A percentile compares a stretch with the other conserved stretches of the same genome.
Evolutionary conservation across 140 eudicot species (phyloP).

Genomic region (Ambrosia hybrid): DNA sequence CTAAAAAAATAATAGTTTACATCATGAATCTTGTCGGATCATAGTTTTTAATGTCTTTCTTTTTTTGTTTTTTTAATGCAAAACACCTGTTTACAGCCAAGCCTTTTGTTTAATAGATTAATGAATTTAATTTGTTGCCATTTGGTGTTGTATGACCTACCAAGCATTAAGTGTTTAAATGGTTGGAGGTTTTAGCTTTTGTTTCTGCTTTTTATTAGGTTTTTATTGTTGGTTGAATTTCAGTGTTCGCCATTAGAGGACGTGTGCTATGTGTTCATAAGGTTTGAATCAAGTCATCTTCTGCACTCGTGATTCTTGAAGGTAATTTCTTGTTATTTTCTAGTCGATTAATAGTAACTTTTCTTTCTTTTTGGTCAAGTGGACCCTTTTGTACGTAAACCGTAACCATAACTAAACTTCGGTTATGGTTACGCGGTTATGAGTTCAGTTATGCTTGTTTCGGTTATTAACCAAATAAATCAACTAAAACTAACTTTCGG

Average conservation of each 20-base stretch:
- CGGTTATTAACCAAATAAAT: too few relatives aligned
- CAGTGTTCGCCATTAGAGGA: neutral
- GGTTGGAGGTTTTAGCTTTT: slow-evolving; percentile 2
- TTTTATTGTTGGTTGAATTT: slow-evolving; percentile 3
- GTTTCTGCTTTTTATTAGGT: neutral
- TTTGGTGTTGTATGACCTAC: neutral
- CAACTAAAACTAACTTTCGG: too few relatives aligned
- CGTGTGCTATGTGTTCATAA: neutral
- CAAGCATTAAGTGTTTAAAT: neutral
- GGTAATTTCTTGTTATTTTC: slow-evolving; percentile 3
- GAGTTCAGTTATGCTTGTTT: too few relatives aligned
- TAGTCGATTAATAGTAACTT: neutral
- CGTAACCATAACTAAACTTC: too few relatives aligned
- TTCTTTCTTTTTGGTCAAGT: neutral
- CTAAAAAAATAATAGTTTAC: neutral
- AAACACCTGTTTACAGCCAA: slow-evolving; percentile 17
- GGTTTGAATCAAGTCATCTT: neutral
- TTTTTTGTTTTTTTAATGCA: neutral
- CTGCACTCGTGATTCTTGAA: neutral
- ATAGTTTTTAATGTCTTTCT: neutral
- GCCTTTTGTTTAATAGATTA: neutral
- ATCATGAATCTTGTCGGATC: slow-evolving; percentile 1
- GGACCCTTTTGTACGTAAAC: neutral
- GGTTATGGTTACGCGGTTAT: too few relatives aligned
- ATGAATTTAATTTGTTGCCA: neutral